Percentiles rank a stretch among this genome's conserved stretches.
These are phyloP conservation scores for Chenopodium suecicum DNA, from an alignment of 148 eudicot genomes.

Conservation along the genomic window DNA sequence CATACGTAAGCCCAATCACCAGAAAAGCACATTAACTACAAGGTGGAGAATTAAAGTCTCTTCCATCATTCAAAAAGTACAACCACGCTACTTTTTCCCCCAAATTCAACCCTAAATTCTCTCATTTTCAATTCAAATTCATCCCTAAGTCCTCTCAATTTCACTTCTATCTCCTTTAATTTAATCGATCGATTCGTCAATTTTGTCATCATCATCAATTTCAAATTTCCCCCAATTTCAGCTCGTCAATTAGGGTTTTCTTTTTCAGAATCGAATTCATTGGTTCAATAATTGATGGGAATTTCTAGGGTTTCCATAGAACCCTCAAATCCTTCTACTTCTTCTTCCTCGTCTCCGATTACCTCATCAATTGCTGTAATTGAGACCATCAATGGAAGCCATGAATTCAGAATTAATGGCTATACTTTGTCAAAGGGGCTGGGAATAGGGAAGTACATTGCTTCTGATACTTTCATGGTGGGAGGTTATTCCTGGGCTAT, in stretches of 20 bases:
- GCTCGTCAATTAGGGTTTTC: background rate
- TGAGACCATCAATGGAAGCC: constrained; percentile 43
- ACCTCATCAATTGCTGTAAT: constrained; percentile 43
- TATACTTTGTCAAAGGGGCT: constrained; percentile 47
- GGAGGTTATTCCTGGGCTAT: constrained; percentile 59
- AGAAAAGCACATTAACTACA: background rate
- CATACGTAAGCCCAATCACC: background rate
- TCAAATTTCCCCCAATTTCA: background rate
- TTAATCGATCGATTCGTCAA: background rate
- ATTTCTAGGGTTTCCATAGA: constrained; percentile 33
- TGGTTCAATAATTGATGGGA: constrained; percentile 32
- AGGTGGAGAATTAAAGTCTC: background rate
- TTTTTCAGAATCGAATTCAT: background rate
- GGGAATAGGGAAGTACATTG: constrained; percentile 48
- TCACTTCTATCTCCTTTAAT: background rate
- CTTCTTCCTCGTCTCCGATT: constrained; percentile 6
- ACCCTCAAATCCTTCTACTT: constrained; percentile 21
- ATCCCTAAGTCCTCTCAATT: background rate
- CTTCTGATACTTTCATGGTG: constrained; percentile 49
- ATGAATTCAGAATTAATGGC: constrained; percentile 45
- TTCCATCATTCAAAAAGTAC: background rate
- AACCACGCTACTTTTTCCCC: background rate
- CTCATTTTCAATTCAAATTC: background rate
- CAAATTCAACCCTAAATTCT: background rate
- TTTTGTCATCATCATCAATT: background rate